A percentile compares a stretch with the other conserved stretches of the same genome.
Evolutionary conservation across 768 basidiomycete species (phyloP).

Genomic region (Paxillus rubicundulus): DNA sequence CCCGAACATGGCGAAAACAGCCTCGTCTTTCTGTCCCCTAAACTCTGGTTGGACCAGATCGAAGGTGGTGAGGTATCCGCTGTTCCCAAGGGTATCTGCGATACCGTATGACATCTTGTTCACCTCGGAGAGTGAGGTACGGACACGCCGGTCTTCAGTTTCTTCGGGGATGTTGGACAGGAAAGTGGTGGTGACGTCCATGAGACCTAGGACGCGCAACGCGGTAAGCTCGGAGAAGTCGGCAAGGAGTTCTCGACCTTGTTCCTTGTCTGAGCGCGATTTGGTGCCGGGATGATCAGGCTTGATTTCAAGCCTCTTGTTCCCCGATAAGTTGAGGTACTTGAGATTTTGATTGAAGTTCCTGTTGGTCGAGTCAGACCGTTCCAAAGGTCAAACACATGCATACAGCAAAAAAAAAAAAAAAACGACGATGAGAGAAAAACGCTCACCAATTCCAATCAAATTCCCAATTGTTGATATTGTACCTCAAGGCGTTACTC

Average conservation of each 20-base stretch:
- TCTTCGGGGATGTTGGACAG: slow-evolving; percentile 74
- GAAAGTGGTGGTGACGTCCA: slow-evolving; percentile 82
- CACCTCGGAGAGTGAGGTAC: slow-evolving; percentile 86
- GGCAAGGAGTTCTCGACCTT: slow-evolving; percentile 49
- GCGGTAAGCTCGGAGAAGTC: slow-evolving; percentile 87
- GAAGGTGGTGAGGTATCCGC: slow-evolving; percentile 81
- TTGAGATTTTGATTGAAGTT: slow-evolving; percentile 92
- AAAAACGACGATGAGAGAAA: slow-evolving; percentile 9
- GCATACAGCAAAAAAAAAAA: not conserved
- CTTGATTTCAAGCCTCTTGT: slow-evolving; percentile 95
- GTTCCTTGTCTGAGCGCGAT: slow-evolving; percentile 22
- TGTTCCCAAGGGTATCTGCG: slow-evolving; percentile 82
- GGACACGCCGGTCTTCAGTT: slow-evolving; percentile 83
- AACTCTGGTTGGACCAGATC: slow-evolving; percentile 91
- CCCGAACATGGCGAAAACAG: slow-evolving; percentile 96
- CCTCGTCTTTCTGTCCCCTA: slow-evolving; percentile 70
- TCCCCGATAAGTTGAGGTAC: slow-evolving; percentile 96
- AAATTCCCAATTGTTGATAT: slow-evolving; percentile 97
- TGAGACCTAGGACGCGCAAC: slow-evolving; percentile 89
- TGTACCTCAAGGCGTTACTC: slow-evolving; percentile 92
- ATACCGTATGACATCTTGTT: slow-evolving; percentile 96
- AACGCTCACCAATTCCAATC: slow-evolving; percentile 94
- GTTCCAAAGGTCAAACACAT: not conserved
- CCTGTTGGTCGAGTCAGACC: slow-evolving; percentile 45
- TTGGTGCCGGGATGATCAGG: slow-evolving; percentile 48